Percentiles rank a stretch among this genome's conserved stretches.
phyloP scores from a whole-genome alignment of 768 basidiomycete species.

The Lanmaoa rubissima region DNA sequence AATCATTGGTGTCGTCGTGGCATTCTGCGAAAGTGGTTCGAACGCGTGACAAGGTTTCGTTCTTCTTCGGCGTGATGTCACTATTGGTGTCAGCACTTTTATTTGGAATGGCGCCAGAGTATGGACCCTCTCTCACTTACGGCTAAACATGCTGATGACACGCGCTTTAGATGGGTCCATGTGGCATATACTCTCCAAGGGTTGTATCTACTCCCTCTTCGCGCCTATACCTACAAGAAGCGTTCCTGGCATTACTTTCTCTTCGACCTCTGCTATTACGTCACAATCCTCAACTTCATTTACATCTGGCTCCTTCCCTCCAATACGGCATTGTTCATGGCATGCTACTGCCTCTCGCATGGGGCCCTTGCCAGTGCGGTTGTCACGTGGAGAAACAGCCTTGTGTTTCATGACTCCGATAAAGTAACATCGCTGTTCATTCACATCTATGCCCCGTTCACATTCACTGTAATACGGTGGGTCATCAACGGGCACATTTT shows the following conservation, averaged over 20 bases:
- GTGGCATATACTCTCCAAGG: constrained; percentile 80
- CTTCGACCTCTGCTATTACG: constrained; percentile 91
- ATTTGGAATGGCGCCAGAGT: constrained; percentile 87
- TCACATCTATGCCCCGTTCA: constrained; percentile 90
- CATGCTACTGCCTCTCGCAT: constrained; percentile 90
- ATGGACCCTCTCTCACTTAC: constrained; percentile 26
- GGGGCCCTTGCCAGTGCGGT: constrained; percentile 92
- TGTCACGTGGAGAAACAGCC: constrained; percentile 97
- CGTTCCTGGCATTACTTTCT: constrained; percentile 94
- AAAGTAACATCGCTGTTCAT: constrained; percentile 96
- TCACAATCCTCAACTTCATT: constrained; percentile 86
- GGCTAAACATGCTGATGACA: constrained; percentile 5
- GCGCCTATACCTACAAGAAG: constrained; percentile 86
- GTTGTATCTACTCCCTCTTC: constrained; percentile 76
- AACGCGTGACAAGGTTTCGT: constrained; percentile 82
- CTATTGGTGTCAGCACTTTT: constrained; percentile 81
- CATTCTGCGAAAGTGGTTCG: constrained; percentile 87
- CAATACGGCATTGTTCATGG: constrained; percentile 77
- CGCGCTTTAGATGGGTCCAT: constrained; percentile 71
- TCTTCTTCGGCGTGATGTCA: constrained; percentile 93
- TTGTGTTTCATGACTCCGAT: constrained; percentile 96
- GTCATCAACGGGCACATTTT: constrained; percentile 22
- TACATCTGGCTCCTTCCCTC: constrained; percentile 89
- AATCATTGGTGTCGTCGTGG: constrained; percentile 79
- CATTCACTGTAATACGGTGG: constrained; percentile 87